Evolutionary conservation across 805 yeast species (phyloP).

Genomic region (Torulaspora gathmanii): DNA sequence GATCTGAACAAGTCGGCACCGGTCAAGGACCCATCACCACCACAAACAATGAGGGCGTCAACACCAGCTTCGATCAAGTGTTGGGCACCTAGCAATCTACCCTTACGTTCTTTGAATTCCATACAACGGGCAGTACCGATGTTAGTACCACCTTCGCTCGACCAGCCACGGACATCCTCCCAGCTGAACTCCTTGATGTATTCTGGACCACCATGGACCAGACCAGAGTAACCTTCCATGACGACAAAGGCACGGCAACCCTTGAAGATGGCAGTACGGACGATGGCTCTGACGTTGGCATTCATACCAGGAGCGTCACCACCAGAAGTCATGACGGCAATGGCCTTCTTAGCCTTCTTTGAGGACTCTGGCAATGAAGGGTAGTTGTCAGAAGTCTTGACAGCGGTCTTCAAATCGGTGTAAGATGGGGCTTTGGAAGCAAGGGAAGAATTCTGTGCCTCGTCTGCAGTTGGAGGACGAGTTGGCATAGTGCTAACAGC

Average conservation of each 20-base stretch:
- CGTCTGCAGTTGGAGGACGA: slow-evolving; percentile 12
- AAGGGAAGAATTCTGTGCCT: slow-evolving; percentile 13
- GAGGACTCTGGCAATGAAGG: slow-evolving; percentile 8
- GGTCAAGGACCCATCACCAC: slow-evolving; percentile 75
- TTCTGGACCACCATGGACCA: slow-evolving; percentile 56
- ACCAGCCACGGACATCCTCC: slow-evolving; percentile 66
- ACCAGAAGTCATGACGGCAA: slow-evolving; percentile 72
- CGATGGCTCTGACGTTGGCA: slow-evolving; percentile 65
- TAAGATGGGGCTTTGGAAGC: slow-evolving; percentile 12
- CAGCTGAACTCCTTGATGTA: slow-evolving; percentile 56
- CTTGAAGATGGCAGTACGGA: slow-evolving; percentile 55
- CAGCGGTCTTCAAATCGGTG: slow-evolving; percentile 11
- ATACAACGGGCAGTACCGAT: slow-evolving; percentile 71
- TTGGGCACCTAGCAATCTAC: slow-evolving; percentile 55
- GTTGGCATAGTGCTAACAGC: slow-evolving; percentile 44
- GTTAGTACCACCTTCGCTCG: slow-evolving; percentile 63
- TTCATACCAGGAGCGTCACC: slow-evolving; percentile 79
- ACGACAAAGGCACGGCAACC: slow-evolving; percentile 62
- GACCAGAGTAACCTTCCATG: slow-evolving; percentile 68
- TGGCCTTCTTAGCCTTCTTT: slow-evolving; percentile 38
- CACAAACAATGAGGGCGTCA: slow-evolving; percentile 70
- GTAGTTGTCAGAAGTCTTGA: slow-evolving; percentile 4
- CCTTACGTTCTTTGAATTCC: slow-evolving; percentile 59
- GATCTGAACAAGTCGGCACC: slow-evolving; percentile 70
- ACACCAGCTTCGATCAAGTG: slow-evolving; percentile 63